Evolutionary conservation across 1,284 basidiomycete species (phyloP), one percentile per base, ranked within the genome.

Genomic region (Ceratobasidium sp.): DNA sequence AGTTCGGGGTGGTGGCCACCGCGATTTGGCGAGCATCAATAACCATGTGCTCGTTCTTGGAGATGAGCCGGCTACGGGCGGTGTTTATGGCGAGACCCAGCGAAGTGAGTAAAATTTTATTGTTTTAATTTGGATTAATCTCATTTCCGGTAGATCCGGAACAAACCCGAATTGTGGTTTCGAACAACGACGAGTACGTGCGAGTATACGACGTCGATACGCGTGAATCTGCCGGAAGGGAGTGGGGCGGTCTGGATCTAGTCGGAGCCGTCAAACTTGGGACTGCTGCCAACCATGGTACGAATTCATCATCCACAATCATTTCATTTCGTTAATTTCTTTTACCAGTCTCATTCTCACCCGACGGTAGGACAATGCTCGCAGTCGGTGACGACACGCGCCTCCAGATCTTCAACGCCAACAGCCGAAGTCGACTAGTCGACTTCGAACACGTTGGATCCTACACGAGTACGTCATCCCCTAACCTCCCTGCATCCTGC

Each of bases 101-200:
- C 26, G 61, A 33, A 44, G 73, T 66, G 26, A 42, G 73, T 64
- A 33, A 6, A 20, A 3, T 13, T 13, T 42, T 42, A 23, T 39
- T 26, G 6, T 28, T 53, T 58, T 67, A 58, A 70, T 73, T 23
- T 53, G 46, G 46, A 49, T 49, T 49, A 49, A 49, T 23, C 18
- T 60, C 63, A 5, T 92, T 92, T 3, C 96, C 96, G 95, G 96
- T 85, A 97, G 97, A 84, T 93, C 94, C 13, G 91, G 89, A 83
- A 89, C 92, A 94, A 80, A 93, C 94, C 0, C 88, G 93, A n/a
- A 87, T 96, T 66, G 89, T 91, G 55, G 90, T 96, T 77, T 94
- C 92, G 86, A 96, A 95, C 83, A 97, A 97, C 83, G 94, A 96
- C 83, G 89, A 89, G 77, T 90, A 90, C 0, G 90, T 96, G 82